These are phyloP conservation scores for Crithidia expoeki DNA, from an alignment of 208 protist species.

Conservation along the genomic window DNA sequence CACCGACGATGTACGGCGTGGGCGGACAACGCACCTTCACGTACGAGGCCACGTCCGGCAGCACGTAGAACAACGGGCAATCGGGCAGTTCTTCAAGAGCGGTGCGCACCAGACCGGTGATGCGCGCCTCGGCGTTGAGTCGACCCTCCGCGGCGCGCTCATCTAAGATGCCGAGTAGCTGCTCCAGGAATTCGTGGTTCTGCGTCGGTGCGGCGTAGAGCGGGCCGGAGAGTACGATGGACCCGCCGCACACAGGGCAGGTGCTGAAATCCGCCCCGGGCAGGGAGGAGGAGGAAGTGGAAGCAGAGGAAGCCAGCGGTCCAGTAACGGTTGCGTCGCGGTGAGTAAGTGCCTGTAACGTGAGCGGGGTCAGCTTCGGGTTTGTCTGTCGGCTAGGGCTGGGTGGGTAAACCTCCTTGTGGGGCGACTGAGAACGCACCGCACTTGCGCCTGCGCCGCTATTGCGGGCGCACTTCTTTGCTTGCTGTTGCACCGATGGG, in stretches of 20 bases:
- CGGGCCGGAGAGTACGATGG: slow-evolving; percentile 90
- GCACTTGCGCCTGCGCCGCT: not conserved
- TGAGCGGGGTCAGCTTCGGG: slow-evolving; percentile 51
- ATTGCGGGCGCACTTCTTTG: not conserved
- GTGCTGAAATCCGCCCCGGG: not conserved
- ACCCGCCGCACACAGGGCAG: slow-evolving; percentile 86
- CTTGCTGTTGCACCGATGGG: not conserved
- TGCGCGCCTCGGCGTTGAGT: slow-evolving; percentile 68
- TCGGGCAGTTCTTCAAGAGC: slow-evolving; percentile 90
- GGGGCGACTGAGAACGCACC: not conserved
- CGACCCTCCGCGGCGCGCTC: slow-evolving; percentile 57
- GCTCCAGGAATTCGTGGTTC: slow-evolving; percentile 70
- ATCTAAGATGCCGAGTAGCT: slow-evolving; percentile 73
- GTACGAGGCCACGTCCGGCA: slow-evolving; percentile 78
- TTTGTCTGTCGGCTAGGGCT: slow-evolving; percentile 45
- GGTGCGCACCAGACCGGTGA: slow-evolving; percentile 81
- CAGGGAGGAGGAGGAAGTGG: not conserved
- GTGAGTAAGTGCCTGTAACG: slow-evolving; percentile 32
- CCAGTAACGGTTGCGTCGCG: not conserved
- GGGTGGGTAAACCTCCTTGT: slow-evolving; percentile 50
- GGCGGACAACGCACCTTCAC: slow-evolving; percentile 80
- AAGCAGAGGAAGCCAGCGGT: not conserved
- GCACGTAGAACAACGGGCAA: slow-evolving; percentile 84
- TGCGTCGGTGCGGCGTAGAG: slow-evolving; percentile 94
- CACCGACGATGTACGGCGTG: slow-evolving; percentile 73